Evolutionary conservation across 2,329 filamentous ascomycete species (phyloP).

Genomic region (Sphaerulina musiva): DNA sequence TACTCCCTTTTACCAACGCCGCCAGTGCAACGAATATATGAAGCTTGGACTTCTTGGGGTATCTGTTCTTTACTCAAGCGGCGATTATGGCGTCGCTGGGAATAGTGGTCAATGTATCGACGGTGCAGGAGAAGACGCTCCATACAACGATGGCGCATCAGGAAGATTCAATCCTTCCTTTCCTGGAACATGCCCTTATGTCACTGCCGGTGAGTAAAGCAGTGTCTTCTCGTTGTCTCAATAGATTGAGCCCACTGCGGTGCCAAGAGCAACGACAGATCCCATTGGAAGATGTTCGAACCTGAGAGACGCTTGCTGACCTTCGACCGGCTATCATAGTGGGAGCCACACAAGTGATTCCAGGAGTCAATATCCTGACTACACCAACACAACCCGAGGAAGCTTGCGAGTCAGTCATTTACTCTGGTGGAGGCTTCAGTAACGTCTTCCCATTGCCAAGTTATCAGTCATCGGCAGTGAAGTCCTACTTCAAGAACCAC

Average conservation of each 20-base stretch:
- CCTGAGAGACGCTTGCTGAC: too few relatives aligned
- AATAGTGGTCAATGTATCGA: conserved; percentile 20
- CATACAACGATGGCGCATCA: conserved; percentile 23
- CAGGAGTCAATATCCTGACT: conserved; percentile 19
- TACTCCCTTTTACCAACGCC: conserved; percentile 43
- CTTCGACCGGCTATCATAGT: conserved; percentile 27
- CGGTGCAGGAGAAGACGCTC: conserved; percentile 16
- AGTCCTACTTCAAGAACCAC: conserved; percentile 38
- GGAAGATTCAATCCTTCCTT: conserved; percentile 45
- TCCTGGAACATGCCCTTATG: conserved; percentile 33
- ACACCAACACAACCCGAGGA: conserved; percentile 35
- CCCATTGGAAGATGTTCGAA: too few relatives aligned
- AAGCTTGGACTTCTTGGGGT: conserved; percentile 48
- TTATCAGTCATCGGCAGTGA: conserved; percentile 43
- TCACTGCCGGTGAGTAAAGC: conserved; percentile 27
- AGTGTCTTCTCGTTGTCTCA: too few relatives aligned
- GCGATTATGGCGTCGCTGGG: conserved; percentile 40
- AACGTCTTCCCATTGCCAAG: conserved; percentile 44
- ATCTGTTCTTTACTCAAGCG: conserved; percentile 47
- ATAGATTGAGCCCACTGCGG: too few relatives aligned
- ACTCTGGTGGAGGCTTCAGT: conserved; percentile 44
- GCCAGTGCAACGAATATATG: conserved; percentile 53
- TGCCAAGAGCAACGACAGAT: too few relatives aligned
- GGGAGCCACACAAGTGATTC: conserved; percentile 41
- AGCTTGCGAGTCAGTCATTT: conserved; percentile 44